phyloP scores from a whole-genome alignment of 805 yeast species.

The Sugiyamaella floridensis region DNA sequence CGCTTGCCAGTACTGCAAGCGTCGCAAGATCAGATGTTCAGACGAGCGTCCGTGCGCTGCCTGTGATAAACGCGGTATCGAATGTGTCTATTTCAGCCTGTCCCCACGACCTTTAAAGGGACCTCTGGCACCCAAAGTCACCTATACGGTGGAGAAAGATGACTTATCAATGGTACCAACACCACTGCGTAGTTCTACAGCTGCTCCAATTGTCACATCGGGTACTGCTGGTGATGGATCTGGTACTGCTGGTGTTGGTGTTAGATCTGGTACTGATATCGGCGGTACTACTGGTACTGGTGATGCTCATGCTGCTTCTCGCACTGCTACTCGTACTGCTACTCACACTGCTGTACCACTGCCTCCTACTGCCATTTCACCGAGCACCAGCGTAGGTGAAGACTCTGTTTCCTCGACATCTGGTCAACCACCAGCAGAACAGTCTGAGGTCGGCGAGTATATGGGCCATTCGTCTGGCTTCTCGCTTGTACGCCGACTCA shows the following conservation, averaged over 20 bases:
- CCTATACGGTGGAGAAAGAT: not conserved
- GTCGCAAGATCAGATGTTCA: slow-evolving; percentile 4
- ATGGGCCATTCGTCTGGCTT: no score
- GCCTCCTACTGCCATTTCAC: no score
- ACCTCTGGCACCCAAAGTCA: not conserved
- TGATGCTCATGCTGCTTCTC: no score
- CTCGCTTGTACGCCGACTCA: no score
- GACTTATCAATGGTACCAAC: slow-evolving; percentile 1
- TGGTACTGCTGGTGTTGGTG: not conserved
- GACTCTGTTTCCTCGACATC: no score
- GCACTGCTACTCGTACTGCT: no score
- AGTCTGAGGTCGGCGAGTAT: no score
- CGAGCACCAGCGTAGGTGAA: no score
- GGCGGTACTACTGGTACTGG: no score
- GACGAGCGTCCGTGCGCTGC: slow-evolving; percentile 4
- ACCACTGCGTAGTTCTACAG: slow-evolving; percentile 5
- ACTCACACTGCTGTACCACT: no score
- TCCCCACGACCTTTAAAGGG: slow-evolving; percentile 1
- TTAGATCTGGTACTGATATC: no score
- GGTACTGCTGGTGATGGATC: not conserved
- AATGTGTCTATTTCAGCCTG: slow-evolving; percentile 1
- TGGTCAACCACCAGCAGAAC: no score
- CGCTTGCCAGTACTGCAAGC: slow-evolving; percentile 8
- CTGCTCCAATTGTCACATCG: slow-evolving; percentile 1
- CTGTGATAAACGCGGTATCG: not conserved